These are phyloP conservation scores for Globisporangium emineosum DNA, from an alignment of 352 stramenopile genomes.

Conservation along the genomic window DNA sequence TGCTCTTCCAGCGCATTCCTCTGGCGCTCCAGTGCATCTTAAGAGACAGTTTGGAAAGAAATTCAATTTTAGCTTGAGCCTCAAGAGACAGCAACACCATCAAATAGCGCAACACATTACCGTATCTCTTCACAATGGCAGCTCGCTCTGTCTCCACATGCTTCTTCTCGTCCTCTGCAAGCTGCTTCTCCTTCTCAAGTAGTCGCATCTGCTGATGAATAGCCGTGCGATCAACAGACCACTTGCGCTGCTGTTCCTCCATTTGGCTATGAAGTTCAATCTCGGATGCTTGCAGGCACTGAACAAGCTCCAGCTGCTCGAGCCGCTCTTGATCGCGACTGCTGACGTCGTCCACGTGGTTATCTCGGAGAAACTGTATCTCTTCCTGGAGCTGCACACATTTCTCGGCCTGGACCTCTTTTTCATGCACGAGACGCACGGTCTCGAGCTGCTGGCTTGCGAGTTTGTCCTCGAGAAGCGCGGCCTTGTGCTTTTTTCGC, in stretches of 20 bases:
- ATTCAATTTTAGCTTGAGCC: neutral
- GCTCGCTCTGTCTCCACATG: slow-evolving; percentile 19
- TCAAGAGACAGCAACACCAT: neutral
- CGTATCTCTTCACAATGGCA: slow-evolving; percentile 29
- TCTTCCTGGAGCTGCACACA: slow-evolving; percentile 46
- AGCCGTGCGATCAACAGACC: slow-evolving; percentile 36
- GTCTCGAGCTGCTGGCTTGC: slow-evolving; percentile 41
- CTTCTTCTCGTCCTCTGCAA: slow-evolving; percentile 33
- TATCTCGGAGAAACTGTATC: slow-evolving; percentile 52
- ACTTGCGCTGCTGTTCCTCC: slow-evolving; percentile 63
- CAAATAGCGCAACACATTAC: slow-evolving; percentile 18
- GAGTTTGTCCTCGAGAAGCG: slow-evolving; percentile 27
- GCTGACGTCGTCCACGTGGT: slow-evolving; percentile 41
- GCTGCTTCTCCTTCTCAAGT: slow-evolving; percentile 53
- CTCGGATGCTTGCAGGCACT: slow-evolving; percentile 44
- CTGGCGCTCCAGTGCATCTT: slow-evolving; percentile 17
- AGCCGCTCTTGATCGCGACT: slow-evolving; percentile 58
- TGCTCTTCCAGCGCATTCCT: slow-evolving; percentile 18
- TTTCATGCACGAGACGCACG: slow-evolving; percentile 48
- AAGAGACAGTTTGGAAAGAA: neutral
- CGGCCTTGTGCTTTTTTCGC: slow-evolving; percentile 35
- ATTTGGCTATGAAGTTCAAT: slow-evolving; percentile 47
- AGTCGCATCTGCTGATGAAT: slow-evolving; percentile 51
- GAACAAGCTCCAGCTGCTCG: slow-evolving; percentile 54
- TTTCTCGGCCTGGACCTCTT: slow-evolving; percentile 41